Evolutionary conservation across 2,329 filamentous ascomycete species (phyloP).

Genomic region (Orbilia javanica): DNA sequence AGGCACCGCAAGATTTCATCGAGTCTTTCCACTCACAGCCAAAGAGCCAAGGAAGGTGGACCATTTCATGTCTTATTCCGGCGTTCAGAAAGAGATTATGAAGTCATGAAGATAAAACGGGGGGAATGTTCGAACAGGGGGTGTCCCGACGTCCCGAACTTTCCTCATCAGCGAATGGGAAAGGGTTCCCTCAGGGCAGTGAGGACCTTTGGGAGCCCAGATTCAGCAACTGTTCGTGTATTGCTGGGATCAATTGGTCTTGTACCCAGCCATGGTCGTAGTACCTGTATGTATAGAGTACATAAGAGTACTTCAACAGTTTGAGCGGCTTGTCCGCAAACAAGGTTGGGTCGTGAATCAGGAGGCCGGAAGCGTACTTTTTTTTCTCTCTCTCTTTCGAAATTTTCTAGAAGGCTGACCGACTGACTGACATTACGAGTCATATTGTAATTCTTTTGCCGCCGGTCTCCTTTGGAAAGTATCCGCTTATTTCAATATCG

Average conservation of each 20-base stretch:
- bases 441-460: not conserved
- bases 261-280: not conserved
- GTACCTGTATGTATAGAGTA: too few relatives aligned
- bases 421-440: constrained; percentile 7
- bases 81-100: constrained; percentile 32
- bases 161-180: constrained; percentile 9
- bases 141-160: constrained; percentile 10
- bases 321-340: too few relatives aligned
- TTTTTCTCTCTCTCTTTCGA: too few relatives aligned
- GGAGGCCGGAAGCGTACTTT: too few relatives aligned
- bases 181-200: constrained; percentile 2
- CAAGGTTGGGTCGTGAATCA: constrained; percentile 9
- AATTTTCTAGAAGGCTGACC: not conserved
- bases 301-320: too few relatives aligned
- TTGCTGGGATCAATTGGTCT: not conserved
- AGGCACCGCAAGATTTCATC: constrained; percentile 29
- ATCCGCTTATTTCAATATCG: not conserved
- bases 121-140: constrained; percentile 46
- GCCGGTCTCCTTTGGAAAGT: constrained; percentile 8
- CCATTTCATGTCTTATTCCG: constrained; percentile 28
- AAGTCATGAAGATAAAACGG: constrained; percentile 47
- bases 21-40: constrained; percentile 20
- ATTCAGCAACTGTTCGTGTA: constrained; percentile 8
- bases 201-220: not conserved
- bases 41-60: constrained; percentile 11